phyloP scores from a whole-genome alignment of 1,284 basidiomycete genomes.

The Singerocomus inundabilis region DNA sequence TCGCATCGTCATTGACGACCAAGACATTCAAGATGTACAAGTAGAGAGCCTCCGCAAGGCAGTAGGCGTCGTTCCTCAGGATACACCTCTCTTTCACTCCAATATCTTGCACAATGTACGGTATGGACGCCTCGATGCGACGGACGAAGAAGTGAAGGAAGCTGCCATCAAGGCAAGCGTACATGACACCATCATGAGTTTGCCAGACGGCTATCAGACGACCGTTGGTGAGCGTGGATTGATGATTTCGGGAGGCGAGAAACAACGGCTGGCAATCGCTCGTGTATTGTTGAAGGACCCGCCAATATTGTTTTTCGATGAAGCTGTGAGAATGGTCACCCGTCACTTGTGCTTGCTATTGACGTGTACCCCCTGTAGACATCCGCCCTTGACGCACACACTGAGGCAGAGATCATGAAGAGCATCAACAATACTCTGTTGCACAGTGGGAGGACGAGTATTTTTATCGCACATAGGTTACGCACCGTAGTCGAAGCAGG shows the following conservation, averaged over 20 bases:
- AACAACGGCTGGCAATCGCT: constrained; percentile 94
- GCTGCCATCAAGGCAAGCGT: constrained; percentile 88
- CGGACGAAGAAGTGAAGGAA: constrained; percentile 83
- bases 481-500: constrained; percentile 89
- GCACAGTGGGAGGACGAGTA: constrained; percentile 81
- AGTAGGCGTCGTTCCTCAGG: constrained; percentile 96
- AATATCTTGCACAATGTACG: constrained; percentile 94
- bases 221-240: constrained; percentile 94
- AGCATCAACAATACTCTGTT: constrained; percentile 85
- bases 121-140: constrained; percentile 88
- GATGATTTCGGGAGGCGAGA: constrained; percentile 99
- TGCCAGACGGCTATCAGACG: constrained; percentile 88
- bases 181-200: constrained; percentile 72
- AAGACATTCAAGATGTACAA: constrained; percentile 78
- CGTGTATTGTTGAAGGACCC: constrained; percentile 92
- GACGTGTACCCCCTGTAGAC: constrained; percentile 51
- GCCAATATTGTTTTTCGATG: constrained; percentile 95
- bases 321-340: constrained; percentile 66
- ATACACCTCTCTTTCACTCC: constrained; percentile 96
- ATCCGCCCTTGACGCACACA: constrained; percentile 91
- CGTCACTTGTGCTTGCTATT: not conserved
- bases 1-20: constrained; percentile 82
- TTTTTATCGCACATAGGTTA: constrained; percentile 93
- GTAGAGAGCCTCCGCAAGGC: constrained; percentile 70
- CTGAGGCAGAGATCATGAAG: constrained; percentile 92